Evolutionary conservation across 768 basidiomycete species (phyloP).

Genomic region (Macrolepiota albuminosa): DNA sequence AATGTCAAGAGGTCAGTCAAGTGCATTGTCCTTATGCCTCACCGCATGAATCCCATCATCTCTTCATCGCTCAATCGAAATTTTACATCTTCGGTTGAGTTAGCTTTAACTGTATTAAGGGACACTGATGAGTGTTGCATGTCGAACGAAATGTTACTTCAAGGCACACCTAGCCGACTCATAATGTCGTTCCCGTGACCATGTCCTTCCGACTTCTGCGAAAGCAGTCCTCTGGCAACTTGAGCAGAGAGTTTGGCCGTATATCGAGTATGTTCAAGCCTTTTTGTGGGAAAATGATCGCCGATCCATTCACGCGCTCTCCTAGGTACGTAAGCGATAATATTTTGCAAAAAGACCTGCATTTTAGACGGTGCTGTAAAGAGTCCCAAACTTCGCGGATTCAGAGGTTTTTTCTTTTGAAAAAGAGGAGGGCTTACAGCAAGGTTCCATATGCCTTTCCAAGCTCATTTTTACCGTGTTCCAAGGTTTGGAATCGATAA

Average conservation of each 20-base stretch:
- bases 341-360: slow-evolving; percentile 28
- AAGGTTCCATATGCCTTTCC: slow-evolving; percentile 31
- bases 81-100: slow-evolving; percentile 41
- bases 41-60: slow-evolving; percentile 49
- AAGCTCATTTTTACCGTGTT: slow-evolving; percentile 31
- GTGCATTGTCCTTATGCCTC: slow-evolving; percentile 19
- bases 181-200: slow-evolving; percentile 36
- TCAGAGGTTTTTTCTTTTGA: neutral
- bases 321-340: slow-evolving; percentile 25
- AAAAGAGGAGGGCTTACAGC: slow-evolving; percentile 22
- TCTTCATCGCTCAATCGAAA: slow-evolving; percentile 44
- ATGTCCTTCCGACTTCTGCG: slow-evolving; percentile 28
- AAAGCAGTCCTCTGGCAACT: slow-evolving; percentile 31
- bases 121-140: neutral
- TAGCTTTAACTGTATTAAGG: slow-evolving; percentile 41
- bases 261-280: slow-evolving; percentile 26
- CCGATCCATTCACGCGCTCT: slow-evolving; percentile 29
- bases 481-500: slow-evolving; percentile 38
- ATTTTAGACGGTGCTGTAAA: slow-evolving; percentile 24
- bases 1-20: neutral
- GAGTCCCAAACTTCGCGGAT: slow-evolving; percentile 22
- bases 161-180: slow-evolving; percentile 35
- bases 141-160: neutral
- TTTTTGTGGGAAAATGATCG: slow-evolving; percentile 24
- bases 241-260: slow-evolving; percentile 26